A percentile compares a stretch with the other conserved stretches of the same genome.
These are phyloP conservation scores for Blastomyces gilchristii DNA, from an alignment of 2,329 filamentous ascomycete species.

Conservation along the genomic window DNA sequence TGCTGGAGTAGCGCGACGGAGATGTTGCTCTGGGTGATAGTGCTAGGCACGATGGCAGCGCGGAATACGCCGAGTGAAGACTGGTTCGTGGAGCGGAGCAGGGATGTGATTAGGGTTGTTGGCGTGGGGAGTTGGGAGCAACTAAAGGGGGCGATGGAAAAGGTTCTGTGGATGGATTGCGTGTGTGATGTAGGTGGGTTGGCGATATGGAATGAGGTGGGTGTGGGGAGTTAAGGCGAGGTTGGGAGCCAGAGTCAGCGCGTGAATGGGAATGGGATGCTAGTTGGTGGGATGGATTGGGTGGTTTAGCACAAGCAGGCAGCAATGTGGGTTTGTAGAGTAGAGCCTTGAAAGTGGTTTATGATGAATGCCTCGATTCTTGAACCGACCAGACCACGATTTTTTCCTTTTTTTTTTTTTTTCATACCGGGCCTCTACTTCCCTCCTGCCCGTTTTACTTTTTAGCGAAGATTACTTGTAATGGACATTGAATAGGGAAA, in stretches of 20 bases:
- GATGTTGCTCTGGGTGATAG: conserved; percentile 29
- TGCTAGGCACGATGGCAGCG: conserved; percentile 32
- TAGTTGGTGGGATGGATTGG: background rate
- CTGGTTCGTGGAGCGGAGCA: conserved; percentile 26
- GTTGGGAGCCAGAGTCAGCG: background rate
- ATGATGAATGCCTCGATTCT: too few relatives aligned
- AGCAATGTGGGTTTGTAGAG: background rate
- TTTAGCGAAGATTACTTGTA: background rate
- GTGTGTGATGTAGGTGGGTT: conserved; percentile 27
- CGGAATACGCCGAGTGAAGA: conserved; percentile 22
- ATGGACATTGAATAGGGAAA: background rate
- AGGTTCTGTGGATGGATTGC: conserved; percentile 28
- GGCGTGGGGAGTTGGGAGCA: conserved; percentile 21
- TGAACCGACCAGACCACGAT: too few relatives aligned
- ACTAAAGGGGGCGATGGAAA: conserved; percentile 19
- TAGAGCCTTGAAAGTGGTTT: background rate
- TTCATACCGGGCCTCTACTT: background rate
- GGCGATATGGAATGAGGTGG: conserved; percentile 22
- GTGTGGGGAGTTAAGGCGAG: background rate
- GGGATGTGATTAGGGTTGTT: conserved; percentile 16
- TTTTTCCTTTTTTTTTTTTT: background rate
- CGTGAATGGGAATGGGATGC: background rate
- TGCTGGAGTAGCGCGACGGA: conserved; percentile 19
- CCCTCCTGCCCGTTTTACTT: background rate
- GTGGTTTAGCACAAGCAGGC: background rate